A percentile compares a stretch with the other conserved stretches of the same genome.
Conservation (phyloP, 345 rosid species). For the Physaria fendleri region DNA sequence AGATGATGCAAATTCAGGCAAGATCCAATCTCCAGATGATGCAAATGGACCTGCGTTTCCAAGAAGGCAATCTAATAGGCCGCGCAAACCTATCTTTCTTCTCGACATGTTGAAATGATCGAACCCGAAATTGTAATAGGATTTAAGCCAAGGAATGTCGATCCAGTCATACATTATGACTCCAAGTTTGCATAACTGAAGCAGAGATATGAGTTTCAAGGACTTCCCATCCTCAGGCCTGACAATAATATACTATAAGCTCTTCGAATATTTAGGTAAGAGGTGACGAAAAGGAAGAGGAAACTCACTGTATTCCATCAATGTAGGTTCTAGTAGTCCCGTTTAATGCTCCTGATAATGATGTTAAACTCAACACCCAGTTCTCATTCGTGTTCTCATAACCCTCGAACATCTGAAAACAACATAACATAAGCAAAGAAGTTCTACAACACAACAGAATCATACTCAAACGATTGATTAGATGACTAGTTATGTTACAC, state of each 20-base stretch:
- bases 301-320: slow-evolving; percentile 87
- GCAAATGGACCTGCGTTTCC: slow-evolving; percentile 85
- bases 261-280: background rate
- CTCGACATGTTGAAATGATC: slow-evolving; percentile 84
- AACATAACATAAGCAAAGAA: slow-evolving; percentile 7
- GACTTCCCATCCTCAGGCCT: slow-evolving; percentile 85
- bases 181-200: slow-evolving; percentile 78
- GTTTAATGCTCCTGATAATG: slow-evolving; percentile 93
- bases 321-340: slow-evolving; percentile 89
- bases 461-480: background rate
- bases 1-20: slow-evolving; percentile 67
- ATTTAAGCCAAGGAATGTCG: slow-evolving; percentile 76
- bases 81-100: slow-evolving; percentile 61
- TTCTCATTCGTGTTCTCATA: slow-evolving; percentile 74
- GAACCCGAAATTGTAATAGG: slow-evolving; percentile 87
- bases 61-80: slow-evolving; percentile 59
- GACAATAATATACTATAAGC: slow-evolving; percentile 1
- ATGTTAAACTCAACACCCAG: slow-evolving; percentile 91
- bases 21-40: slow-evolving; percentile 74
- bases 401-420: slow-evolving; percentile 62
- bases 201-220: slow-evolving; percentile 64
- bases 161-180: slow-evolving; percentile 88
- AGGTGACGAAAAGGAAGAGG: background rate
- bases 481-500: background rate
- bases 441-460: background rate